Conservation (phyloP, 192 early-diverging fungal genomes). For the Rhizophagus sp. region DNA sequence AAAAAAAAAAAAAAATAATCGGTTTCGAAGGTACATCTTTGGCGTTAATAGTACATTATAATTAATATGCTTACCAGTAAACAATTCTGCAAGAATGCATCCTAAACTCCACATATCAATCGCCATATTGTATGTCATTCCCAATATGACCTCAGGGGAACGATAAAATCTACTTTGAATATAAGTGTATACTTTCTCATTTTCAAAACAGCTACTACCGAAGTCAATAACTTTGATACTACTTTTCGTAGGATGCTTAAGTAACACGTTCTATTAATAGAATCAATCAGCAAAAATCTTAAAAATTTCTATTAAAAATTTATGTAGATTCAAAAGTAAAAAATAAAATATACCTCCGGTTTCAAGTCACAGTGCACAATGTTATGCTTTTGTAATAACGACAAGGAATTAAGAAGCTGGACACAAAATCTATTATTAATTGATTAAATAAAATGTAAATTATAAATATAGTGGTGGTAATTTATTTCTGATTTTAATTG, state of each 20-base stretch:
- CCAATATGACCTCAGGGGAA: conserved; percentile 95
- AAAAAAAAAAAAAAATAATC: no score
- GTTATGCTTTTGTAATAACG: conserved; percentile 66
- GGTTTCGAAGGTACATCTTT: no score
- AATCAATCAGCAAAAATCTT: not conserved
- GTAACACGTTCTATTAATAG: conserved; percentile 69
- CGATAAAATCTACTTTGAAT: conserved; percentile 98
- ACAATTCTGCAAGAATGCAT: conserved; percentile 91
- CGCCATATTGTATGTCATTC: conserved; percentile 81
- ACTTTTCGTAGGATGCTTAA: conserved; percentile 70
- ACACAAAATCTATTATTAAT: conserved; percentile 63
- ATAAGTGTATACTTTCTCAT: conserved; percentile 95
- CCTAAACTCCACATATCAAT: conserved; percentile 99
- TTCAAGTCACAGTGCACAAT: conserved; percentile 98
- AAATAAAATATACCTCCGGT: conserved; percentile 68
- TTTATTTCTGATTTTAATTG: not conserved
- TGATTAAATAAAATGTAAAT: conserved; percentile 32
- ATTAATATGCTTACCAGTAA: conserved; percentile 51
- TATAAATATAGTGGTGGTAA: not conserved
- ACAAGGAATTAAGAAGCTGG: conserved; percentile 84
- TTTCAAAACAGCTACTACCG: conserved; percentile 91
- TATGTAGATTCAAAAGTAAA: not conserved
- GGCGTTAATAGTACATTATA: no score
- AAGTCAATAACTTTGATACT: conserved; percentile 98
- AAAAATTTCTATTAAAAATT: no score